Percentiles rank a stretch among this genome's conserved stretches.
These are phyloP conservation scores for Echria macrotheca DNA, from an alignment of 495 filamentous ascomycete species.

Conservation along the genomic window DNA sequence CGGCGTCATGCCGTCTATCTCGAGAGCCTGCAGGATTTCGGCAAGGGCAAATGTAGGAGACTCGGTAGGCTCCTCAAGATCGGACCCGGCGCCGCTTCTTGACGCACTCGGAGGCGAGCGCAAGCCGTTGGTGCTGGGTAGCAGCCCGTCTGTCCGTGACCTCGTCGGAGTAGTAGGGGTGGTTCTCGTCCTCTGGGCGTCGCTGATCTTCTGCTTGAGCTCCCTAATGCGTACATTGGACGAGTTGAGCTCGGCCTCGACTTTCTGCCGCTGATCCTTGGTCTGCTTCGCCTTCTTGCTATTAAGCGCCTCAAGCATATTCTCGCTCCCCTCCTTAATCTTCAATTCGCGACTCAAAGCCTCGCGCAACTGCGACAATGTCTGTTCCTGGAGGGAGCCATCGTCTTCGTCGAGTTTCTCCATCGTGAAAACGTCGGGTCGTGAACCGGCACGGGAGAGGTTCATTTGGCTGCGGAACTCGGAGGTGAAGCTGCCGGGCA, in stretches of 20 bases:
- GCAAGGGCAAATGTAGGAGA: conserved; percentile 86
- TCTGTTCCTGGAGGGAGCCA: conserved; percentile 60
- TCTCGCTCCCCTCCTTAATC: conserved; percentile 96
- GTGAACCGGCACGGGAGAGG: conserved; percentile 62
- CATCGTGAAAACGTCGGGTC: conserved; percentile 56
- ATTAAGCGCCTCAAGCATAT: conserved; percentile 88
- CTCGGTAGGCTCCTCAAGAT: conserved; percentile 67
- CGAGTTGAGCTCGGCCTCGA: conserved; percentile 84
- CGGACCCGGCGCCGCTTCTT: conserved; percentile 46
- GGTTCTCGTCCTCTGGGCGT: conserved; percentile 55
- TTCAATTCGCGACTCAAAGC: conserved; percentile 89
- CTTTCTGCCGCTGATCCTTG: conserved; percentile 79
- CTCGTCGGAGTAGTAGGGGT: conserved; percentile 66
- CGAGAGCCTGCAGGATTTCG: conserved; percentile 81
- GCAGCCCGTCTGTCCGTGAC: conserved; percentile 48
- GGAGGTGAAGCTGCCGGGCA: conserved; percentile 88
- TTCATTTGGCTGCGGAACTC: conserved; percentile 73
- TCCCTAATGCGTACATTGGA: conserved; percentile 88
- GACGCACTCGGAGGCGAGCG: conserved; percentile 61
- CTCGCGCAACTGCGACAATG: conserved; percentile 67
- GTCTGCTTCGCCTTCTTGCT: conserved; percentile 94
- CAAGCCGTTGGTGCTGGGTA: conserved; percentile 60
- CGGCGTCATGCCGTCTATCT: conserved; percentile 76
- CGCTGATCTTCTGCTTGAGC: conserved; percentile 71
- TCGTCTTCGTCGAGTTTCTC: conserved; percentile 63